Evolutionary conservation across 2,329 filamentous ascomycete species (phyloP).

Genomic region (Cladosporium sp.): DNA sequence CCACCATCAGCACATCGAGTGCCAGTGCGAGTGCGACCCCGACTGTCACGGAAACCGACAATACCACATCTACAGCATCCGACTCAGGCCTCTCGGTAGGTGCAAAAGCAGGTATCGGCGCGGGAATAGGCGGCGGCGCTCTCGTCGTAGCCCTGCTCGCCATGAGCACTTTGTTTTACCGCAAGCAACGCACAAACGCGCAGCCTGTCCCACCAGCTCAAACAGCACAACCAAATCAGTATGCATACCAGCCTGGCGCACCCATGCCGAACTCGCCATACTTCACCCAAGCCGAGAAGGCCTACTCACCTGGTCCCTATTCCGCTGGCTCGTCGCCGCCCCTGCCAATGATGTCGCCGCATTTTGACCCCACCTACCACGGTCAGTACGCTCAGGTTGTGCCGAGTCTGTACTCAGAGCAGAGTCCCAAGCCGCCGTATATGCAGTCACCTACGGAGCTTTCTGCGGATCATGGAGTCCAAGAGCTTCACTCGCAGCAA

Average conservation of each 20-base stretch:
- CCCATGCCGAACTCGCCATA: conserved; percentile 16
- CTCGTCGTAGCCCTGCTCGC: conserved; percentile 17
- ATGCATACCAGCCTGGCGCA: conserved; percentile 1
- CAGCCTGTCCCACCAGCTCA: conserved; percentile 3
- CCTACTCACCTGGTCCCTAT: background rate
- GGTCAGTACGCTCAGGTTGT: conserved; percentile 8
- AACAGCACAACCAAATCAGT: background rate
- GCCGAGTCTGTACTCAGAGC: conserved; percentile 2
- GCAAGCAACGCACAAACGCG: conserved; percentile 12
- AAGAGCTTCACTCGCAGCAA: conserved; percentile 12
- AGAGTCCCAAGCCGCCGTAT: background rate
- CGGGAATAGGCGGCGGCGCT: conserved; percentile 18
- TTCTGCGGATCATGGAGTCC: conserved; percentile 2
- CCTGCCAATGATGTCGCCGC: conserved; percentile 10
- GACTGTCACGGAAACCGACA: background rate
- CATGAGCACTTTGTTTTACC: conserved; percentile 15
- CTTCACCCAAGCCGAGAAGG: background rate
- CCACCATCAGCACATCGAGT: background rate
- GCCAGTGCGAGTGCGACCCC: background rate
- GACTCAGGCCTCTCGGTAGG: conserved; percentile 17
- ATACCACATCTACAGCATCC: background rate
- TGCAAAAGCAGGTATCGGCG: conserved; percentile 24
- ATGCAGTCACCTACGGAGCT: conserved; percentile 12
- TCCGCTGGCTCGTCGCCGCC: conserved; percentile 5
- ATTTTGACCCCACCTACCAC: conserved; percentile 5